Evolutionary conservation across 768 basidiomycete genomes (phyloP).

Genomic region (Macrolepiota fuliginosa): DNA sequence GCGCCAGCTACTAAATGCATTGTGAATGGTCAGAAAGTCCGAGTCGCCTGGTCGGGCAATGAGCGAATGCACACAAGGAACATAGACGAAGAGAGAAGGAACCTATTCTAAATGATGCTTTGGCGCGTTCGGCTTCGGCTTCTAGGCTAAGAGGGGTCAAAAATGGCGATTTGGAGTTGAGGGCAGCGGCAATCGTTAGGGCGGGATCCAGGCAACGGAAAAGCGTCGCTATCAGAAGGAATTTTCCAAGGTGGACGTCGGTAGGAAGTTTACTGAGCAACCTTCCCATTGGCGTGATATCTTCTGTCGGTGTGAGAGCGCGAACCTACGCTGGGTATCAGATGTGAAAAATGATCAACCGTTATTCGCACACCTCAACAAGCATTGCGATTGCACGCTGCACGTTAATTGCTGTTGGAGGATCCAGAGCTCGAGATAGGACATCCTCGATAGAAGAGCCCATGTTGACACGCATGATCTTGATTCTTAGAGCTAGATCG

Average conservation of each 20-base stretch:
- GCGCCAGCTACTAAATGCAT: slow-evolving; percentile 88
- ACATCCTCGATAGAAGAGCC: slow-evolving; percentile 89
- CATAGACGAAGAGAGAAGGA: slow-evolving; percentile 18
- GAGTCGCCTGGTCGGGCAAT: slow-evolving; percentile 65
- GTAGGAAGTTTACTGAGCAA: slow-evolving; percentile 90
- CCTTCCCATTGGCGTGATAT: slow-evolving; percentile 92
- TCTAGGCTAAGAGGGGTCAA: slow-evolving; percentile 86
- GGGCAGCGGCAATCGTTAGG: slow-evolving; percentile 90
- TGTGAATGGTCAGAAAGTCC: slow-evolving; percentile 92
- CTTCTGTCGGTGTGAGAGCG: slow-evolving; percentile 81
- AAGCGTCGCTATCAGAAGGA: slow-evolving; percentile 78
- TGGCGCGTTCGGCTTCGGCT: slow-evolving; percentile 82
- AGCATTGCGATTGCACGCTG: slow-evolving; percentile 87
- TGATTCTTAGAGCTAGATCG: slow-evolving; percentile 87
- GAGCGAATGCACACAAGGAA: background rate
- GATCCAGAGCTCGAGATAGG: slow-evolving; percentile 83
- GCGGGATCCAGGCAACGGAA: slow-evolving; percentile 94
- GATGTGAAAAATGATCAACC: background rate
- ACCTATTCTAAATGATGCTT: slow-evolving; percentile 76
- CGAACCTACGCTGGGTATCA: slow-evolving; percentile 53
- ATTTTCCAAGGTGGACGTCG: slow-evolving; percentile 95
- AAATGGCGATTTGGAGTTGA: slow-evolving; percentile 94
- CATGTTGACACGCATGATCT: slow-evolving; percentile 89
- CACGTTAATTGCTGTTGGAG: slow-evolving; percentile 81
- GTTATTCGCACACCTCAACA: slow-evolving; percentile 64